Evolutionary conservation across 2,329 filamentous ascomycete species (phyloP).

Genomic region (Fusarium fujikuroi): DNA sequence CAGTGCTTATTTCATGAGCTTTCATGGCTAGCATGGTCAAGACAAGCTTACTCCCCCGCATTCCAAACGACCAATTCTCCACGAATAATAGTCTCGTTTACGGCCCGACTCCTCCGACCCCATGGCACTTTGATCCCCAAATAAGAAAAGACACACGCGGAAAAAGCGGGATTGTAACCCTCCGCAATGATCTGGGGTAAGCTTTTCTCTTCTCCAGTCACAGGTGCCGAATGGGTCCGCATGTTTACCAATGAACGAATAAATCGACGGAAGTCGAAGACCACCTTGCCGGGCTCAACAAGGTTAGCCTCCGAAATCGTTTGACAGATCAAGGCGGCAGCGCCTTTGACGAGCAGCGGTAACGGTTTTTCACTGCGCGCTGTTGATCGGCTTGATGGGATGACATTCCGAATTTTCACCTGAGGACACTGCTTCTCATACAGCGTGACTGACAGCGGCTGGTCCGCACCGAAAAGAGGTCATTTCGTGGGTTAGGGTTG

Average conservation of each 20-base stretch:
- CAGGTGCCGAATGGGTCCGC: neutral
- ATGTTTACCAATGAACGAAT: neutral
- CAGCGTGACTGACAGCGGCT: neutral
- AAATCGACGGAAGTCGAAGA: neutral
- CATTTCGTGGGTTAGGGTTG: constrained; percentile 25
- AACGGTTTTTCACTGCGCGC: neutral
- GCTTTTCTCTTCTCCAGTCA: neutral
- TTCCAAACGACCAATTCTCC: constrained; percentile 23
- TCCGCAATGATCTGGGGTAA: constrained; percentile 17
- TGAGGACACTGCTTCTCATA: neutral
- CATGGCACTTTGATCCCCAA: neutral
- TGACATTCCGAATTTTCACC: constrained; percentile 1
- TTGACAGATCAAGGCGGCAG: constrained; percentile 7
- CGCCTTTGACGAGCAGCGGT: constrained; percentile 5
- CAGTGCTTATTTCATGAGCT: neutral
- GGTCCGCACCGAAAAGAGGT: neutral
- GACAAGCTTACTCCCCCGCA: constrained; percentile 34
- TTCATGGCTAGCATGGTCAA: neutral
- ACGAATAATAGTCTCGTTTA: constrained; percentile 22
- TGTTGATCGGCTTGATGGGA: constrained; percentile 7
- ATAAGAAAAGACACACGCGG: constrained; percentile 18
- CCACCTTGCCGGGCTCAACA: neutral
- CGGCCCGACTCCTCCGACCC: constrained; percentile 33
- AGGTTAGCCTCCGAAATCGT: neutral
- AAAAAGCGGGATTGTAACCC: constrained; percentile 26